phyloP scores from a whole-genome alignment of 2,329 filamentous ascomycete species.

The Gremmenia infestans region DNA sequence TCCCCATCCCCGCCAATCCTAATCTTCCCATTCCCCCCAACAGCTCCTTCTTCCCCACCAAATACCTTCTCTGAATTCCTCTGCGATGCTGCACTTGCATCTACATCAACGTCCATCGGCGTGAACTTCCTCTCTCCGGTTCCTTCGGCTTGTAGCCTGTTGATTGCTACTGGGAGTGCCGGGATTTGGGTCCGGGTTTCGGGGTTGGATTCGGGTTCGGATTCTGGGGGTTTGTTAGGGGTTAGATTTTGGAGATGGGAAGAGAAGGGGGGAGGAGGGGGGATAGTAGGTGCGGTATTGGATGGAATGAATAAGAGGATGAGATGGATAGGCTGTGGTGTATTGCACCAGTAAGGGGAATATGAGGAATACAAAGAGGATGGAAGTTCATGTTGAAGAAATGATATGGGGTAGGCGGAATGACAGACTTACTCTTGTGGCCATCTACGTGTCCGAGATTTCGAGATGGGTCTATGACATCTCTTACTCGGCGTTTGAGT shows the following conservation, averaged over 20 bases:
- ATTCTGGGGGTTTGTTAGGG: background rate
- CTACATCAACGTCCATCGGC: conserved; percentile 9
- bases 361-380: background rate
- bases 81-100: background rate
- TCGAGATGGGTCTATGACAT: conserved; percentile 72
- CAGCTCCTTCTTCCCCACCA: background rate
- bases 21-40: conserved; percentile 1
- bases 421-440: conserved; percentile 15
- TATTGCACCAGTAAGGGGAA: background rate
- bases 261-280: background rate
- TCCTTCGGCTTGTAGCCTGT: background rate
- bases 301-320: background rate
- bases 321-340: background rate
- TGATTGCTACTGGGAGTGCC: background rate
- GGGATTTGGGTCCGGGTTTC: background rate
- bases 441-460: conserved; percentile 78
- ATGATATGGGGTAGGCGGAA: background rate
- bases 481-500: conserved; percentile 76
- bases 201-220: background rate
- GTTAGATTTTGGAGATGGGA: background rate
- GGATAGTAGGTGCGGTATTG: background rate
- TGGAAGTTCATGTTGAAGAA: background rate
- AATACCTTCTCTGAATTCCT: background rate
- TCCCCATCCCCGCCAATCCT: conserved; percentile 2
- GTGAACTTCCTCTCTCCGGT: conserved; percentile 8